Percentiles rank a stretch among this genome's conserved stretches.
Evolutionary conservation across 768 basidiomycete genomes (phyloP).

Genomic region (Fomitopsis serialis): DNA sequence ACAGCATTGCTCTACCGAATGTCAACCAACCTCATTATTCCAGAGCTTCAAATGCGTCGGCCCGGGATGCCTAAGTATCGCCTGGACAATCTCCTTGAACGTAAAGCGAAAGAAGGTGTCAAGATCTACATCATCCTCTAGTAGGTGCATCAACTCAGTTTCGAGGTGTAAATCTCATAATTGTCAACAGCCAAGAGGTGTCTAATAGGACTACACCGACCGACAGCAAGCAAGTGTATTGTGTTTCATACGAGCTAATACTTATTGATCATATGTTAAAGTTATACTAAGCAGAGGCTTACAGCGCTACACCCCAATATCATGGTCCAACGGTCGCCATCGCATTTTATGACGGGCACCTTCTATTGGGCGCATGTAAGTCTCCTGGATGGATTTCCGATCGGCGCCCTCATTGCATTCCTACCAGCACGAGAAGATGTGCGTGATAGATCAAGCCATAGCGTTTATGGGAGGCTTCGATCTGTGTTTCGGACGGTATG

Average conservation of each 20-base stretch:
- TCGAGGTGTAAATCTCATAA: conserved; percentile 1
- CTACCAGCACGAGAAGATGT: conserved; percentile 90
- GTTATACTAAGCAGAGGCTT: conserved; percentile 84
- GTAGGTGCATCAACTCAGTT: conserved; percentile 36
- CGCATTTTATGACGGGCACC: conserved; percentile 95
- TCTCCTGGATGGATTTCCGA: conserved; percentile 3
- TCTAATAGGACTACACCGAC: conserved; percentile 92
- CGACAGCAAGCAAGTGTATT: conserved; percentile 71
- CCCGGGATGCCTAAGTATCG: conserved; percentile 83
- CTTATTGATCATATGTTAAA: conserved; percentile 18
- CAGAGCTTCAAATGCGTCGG: conserved; percentile 80
- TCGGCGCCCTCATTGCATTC: background rate
- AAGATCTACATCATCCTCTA: conserved; percentile 95
- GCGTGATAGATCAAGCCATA: conserved; percentile 94
- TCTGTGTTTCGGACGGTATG: conserved; percentile 81
- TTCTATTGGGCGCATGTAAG: conserved; percentile 98
- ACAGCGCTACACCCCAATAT: conserved; percentile 84
- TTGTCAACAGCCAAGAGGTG: conserved; percentile 73
- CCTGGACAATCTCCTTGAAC: conserved; percentile 77
- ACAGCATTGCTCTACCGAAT: background rate
- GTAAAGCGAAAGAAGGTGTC: conserved; percentile 93
- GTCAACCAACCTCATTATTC: background rate
- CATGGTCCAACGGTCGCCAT: conserved; percentile 94
- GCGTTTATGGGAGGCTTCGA: conserved; percentile 98
- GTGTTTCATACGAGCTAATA: background rate